Evolutionary conservation across 805 yeast genomes (phyloP), one percentile per base, ranked within the genome.

Genomic region (Zygosaccharomyces rouxii): DNA sequence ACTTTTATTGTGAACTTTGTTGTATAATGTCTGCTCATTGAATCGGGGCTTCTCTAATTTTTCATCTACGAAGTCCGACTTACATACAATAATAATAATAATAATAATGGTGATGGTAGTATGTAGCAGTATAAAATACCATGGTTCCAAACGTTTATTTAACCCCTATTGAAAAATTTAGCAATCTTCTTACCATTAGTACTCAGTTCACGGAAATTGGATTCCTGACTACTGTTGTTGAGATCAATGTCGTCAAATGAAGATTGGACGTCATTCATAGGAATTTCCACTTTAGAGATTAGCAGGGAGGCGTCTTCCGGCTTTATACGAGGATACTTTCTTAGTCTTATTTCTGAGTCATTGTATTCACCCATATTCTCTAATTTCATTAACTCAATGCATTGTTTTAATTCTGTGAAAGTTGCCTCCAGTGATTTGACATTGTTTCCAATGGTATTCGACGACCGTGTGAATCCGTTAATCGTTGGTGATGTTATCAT

Each of bases 401-500:
- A 78, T 69, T 92, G 97, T 54, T 89, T 77, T 48, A 90, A 75
- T 58, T 86, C 94, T 5, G 81, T 74, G 55, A 89, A 85, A 41
- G 92, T 85, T 7, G 89, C 80, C 50, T 82, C 81, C 38, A 87
- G 69, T 0, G 87, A 80, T 38, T 75, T 78, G 23, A 66, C 62
- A 37, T 66, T 61, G 38, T 64, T 66, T 26, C 70, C 69, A 2
- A 61, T 52, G 18, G 62, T 50, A 30, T 58, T 48, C 1, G 59
- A 49, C 2, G 64, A 53, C 19, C 55, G 55, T 4, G 47, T 50
- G 5, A 46, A 45, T 5, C 52, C 49, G 21, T 48, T 52, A 14
- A 56, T 46, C 1, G 55, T 52, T 11, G 66, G 64, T 5, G 63
- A 57, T 2, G 56, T 47, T 7, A 61, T 62, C 4, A 61, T 52